Base-by-base conservation (phyloP, 768 basidiomycete genomes). In the Pleurotus ostreatus region DNA sequence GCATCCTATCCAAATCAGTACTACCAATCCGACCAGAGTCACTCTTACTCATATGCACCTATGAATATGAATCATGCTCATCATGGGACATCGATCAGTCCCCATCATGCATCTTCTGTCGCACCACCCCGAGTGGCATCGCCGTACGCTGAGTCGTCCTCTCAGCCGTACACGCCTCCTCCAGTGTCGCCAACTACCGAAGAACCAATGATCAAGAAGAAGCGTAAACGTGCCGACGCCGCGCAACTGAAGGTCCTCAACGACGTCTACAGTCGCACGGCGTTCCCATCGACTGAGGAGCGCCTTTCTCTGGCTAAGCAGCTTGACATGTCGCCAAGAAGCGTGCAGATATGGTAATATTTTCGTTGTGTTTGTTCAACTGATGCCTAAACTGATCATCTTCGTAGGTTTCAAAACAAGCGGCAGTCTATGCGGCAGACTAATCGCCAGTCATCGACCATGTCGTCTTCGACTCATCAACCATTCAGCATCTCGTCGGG, bases 211-310 rank as follows among this genome's bases (percentile, higher is more conserved):
- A 84, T 91, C 62, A 93, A 92, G 77, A 92, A 91, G 77, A 92
- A 92, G 71, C 82, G 90, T 69, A 90, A 89, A 76, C 84, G 90
- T 57, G 91, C 90, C 5, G 89, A 91, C 62, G 86, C 88, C 12
- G 78, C 79, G 40, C 91, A 93, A 63, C 74, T 92, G 58, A 88
- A 88, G 66, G 83, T 89, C 25, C 76, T 93, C 67, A 92, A 91
- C 66, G 87, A 88, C 65, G 86, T 84, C 0, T 93, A 91, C 67
- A 76, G 74, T 60, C 82, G 90, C 57, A 93, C 91, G 2, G 89
- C 91, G 15, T 93, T 93, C 63, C 91, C 91, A 18, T 90, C 91
- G 12, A 93, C 91, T 8, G 90, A 92, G 68, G 91, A 93, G 68
- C 83, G 91, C n/a, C 77, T 81, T 38, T 83, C 82, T 30, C 71